Evolutionary conservation across 768 basidiomycete species (phyloP).

Genomic region (Kondoa malvinella): DNA sequence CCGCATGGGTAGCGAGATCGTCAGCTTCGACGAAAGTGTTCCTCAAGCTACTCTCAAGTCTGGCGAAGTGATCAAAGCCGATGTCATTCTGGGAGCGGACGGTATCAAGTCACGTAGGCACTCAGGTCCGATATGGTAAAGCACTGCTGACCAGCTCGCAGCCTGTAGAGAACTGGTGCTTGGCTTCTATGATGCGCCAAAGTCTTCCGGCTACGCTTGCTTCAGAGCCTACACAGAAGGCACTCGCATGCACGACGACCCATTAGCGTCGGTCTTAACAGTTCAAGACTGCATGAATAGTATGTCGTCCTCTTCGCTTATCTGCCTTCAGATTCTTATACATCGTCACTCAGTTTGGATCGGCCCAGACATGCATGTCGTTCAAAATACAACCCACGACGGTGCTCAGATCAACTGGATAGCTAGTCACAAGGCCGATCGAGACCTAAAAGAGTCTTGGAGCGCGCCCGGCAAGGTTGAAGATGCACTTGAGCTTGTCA

Average conservation of each 20-base stretch:
- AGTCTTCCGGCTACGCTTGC: conserved; percentile 15
- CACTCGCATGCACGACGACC: conserved; percentile 5
- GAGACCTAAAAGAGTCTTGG: background rate
- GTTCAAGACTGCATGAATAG: background rate
- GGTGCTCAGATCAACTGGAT: conserved; percentile 12
- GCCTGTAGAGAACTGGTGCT: conserved; percentile 6
- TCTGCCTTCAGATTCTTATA: background rate
- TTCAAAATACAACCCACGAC: conserved; percentile 13
- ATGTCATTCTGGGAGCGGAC: conserved; percentile 37
- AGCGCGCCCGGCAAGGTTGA: background rate
- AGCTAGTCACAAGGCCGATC: background rate
- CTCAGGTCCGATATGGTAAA: too few relatives aligned
- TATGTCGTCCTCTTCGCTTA: background rate
- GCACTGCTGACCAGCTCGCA: background rate
- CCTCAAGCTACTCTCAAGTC: conserved; percentile 35
- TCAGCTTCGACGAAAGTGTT: conserved; percentile 30
- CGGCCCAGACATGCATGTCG: conserved; percentile 14
- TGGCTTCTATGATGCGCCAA: conserved; percentile 16
- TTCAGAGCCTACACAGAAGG: conserved; percentile 16
- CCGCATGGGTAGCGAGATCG: conserved; percentile 19
- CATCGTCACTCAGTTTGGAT: conserved; percentile 5
- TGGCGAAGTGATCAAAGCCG: conserved; percentile 36
- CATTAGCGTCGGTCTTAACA: background rate
- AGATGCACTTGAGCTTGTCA: background rate
- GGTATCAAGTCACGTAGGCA: conserved; percentile 10